phyloP scores from a whole-genome alignment of 2,329 filamentous ascomycete genomes.

The Fusarium virguliforme region DNA sequence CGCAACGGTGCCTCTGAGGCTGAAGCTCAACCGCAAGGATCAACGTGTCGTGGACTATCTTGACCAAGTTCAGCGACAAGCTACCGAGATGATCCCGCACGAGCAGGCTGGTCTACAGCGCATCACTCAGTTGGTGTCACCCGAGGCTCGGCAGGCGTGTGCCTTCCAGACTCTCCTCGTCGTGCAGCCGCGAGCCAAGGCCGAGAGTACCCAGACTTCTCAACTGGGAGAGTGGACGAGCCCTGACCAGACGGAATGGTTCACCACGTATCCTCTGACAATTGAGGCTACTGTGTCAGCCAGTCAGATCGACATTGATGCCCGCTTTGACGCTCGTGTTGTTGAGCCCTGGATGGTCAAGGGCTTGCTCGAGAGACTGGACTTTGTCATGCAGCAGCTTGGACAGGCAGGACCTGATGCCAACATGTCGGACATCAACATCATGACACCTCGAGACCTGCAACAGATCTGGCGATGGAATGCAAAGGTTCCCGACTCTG shows the following conservation, averaged over 20 bases:
- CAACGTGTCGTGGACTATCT: conserved; percentile 29
- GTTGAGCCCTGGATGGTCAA: background rate
- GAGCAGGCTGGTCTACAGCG: conserved; percentile 45
- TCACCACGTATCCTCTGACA: conserved; percentile 9
- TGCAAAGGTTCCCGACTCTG: conserved; percentile 14
- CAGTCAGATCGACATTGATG: background rate
- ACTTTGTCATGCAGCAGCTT: conserved; percentile 13
- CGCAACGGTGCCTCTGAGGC: conserved; percentile 61
- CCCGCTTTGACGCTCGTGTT: conserved; percentile 17
- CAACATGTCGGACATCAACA: background rate
- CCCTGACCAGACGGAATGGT: background rate
- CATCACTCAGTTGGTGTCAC: conserved; percentile 36
- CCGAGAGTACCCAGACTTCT: background rate
- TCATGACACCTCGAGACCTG: background rate
- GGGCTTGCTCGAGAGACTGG: background rate
- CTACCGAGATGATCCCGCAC: conserved; percentile 36
- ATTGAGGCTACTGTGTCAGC: conserved; percentile 9
- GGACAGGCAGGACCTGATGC: background rate
- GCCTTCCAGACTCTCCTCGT: conserved; percentile 53
- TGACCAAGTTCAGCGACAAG: conserved; percentile 29
- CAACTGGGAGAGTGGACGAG: conserved; percentile 6
- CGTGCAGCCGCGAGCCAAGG: conserved; percentile 40
- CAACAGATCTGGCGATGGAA: conserved; percentile 39
- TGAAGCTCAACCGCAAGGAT: conserved; percentile 53
- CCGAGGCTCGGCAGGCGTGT: conserved; percentile 38